Evolutionary conservation across 1,284 basidiomycete species (phyloP), one percentile per base, ranked within the genome.

Genomic region (Austroboletus olivaceoglutinosus): DNA sequence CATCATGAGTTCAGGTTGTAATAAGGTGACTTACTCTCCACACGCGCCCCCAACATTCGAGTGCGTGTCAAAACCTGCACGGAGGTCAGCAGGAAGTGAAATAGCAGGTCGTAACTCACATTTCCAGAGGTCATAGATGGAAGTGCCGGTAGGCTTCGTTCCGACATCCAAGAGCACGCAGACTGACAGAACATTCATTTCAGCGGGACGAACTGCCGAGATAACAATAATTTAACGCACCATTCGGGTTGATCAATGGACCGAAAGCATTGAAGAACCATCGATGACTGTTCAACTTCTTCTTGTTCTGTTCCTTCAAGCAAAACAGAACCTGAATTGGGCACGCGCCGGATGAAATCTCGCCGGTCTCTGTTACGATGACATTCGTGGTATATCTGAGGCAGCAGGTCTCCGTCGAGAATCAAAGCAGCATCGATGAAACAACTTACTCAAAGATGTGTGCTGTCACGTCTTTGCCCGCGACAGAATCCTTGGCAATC

Each of bases 231-330:
- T 45, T 36, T 21, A 18, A 42, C 74, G 44, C 47, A 85, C 86
- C 85, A 59, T 91, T 89, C 23, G 90, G 90, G 45, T 88, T 85
- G 67, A 95, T 79, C 47, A 96, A 78, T 23, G 91, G 87, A 15
- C 92, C 92, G 58, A 98, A 91, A 0, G 92, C 94, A 64, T 98
- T 97, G 81, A 98, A 98, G 73, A 98, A 93, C 95, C 95, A 98
- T 39, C 95, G 83, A 63, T 94, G 91, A 63, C 85, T 89, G 74
- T 94, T 94, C 55, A 94, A 73, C 66, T 95, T 95, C 79, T 94
- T 95, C 82, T 93, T 91, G 77, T 96, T 97, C 72, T 93, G 87
- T 68, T 95, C 94, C 72, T 97, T 96, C 59, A 96, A 74, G 64
- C 93, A 96, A 76, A 97, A 97, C 43, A 96, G 70, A 58, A 97